A percentile compares a stretch with the other conserved stretches of the same genome.
phyloP scores from a whole-genome alignment of 768 basidiomycete species.

The Termitomyces titanicus region DNA sequence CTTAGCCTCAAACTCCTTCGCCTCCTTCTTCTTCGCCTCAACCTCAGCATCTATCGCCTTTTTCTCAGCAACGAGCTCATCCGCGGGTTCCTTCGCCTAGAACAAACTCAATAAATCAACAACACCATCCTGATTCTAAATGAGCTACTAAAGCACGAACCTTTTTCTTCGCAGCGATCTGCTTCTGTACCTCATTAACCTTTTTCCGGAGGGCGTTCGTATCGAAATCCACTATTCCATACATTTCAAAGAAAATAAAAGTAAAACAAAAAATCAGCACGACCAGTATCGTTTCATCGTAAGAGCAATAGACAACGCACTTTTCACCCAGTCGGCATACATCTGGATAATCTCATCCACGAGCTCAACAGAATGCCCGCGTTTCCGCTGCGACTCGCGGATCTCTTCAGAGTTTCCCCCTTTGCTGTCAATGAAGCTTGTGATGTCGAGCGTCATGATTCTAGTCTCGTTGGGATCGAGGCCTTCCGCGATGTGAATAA shows the following conservation, averaged over 20 bases:
- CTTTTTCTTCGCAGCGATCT: constrained; percentile 94
- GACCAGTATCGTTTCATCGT: too few relatives aligned
- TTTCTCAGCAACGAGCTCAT: constrained; percentile 83
- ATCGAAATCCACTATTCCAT: constrained; percentile 79
- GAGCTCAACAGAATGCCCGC: constrained; percentile 84
- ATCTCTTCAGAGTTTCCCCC: constrained; percentile 92
- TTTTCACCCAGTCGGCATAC: constrained; percentile 92
- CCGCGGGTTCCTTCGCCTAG: constrained; percentile 88
- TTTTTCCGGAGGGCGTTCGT: constrained; percentile 73
- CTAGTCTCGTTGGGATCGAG: not conserved
- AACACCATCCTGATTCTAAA: not conserved
- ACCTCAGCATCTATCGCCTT: constrained; percentile 81
- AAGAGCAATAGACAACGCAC: constrained; percentile 47
- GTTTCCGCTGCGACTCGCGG: constrained; percentile 87
- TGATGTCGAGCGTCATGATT: constrained; percentile 78
- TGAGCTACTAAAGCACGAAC: constrained; percentile 28
- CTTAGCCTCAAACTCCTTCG: constrained; percentile 68
- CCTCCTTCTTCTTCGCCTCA: constrained; percentile 69
- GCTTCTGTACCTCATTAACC: constrained; percentile 89
- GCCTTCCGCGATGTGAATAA: too few relatives aligned
- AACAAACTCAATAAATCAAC: not conserved
- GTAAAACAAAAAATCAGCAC: too few relatives aligned
- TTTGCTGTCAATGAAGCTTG: constrained; percentile 78
- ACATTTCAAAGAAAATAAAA: not conserved
- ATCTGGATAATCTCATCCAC: constrained; percentile 93